Base-by-base conservation (phyloP, 2,329 filamentous ascomycete genomes). In the Colletotrichum agaves region DNA sequence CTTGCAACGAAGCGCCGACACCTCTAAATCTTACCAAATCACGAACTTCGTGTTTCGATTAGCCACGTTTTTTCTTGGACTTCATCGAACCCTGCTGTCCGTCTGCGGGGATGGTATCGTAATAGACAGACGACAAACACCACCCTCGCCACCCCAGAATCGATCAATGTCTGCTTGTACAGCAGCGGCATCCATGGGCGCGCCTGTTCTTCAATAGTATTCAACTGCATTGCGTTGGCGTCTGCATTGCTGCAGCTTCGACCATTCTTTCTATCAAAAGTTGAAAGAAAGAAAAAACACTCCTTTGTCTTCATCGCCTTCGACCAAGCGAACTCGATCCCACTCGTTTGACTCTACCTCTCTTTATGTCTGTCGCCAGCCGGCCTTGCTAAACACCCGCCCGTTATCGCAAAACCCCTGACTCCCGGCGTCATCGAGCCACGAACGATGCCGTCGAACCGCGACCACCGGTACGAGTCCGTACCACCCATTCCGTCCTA, bases 401-500 rank as follows among this genome's bases (percentile, higher is more conserved):
- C 49, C n/a, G 33, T 37, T 19, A 27, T 44, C 27, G 11, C 49
- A 37, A 5, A 57, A 15, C 23, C 49, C 23, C 35, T 39, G 35
- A 44, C 44, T 57, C 37, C 33, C 37, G 49, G 50, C 7, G 8
- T 15, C 31, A 8, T 39, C 23, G 61, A 27, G 35, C 46, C 13
- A 17, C 27, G 23, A 37, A 68, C 56, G 15, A 71, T 71, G 69
- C 69, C 69, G 19, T 64, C 57, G 44, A 63, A 71, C 53, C 60
- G 63, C 50, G 61, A 61, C 43, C 69, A 71, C 41, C 67, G 60
- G 63, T 82, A 82, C 74, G 78, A 82, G 58, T 79, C 80, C 58
- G 77, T 81, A 70, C 80, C 80, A 64, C 80, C 80, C 11, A 71
- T 71, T 27, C 69, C 69, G 46, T 80, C 79, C 12, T 82, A 82